Conservation (phyloP, 768 basidiomycete genomes). For the Chalciporus chontae region DNA sequence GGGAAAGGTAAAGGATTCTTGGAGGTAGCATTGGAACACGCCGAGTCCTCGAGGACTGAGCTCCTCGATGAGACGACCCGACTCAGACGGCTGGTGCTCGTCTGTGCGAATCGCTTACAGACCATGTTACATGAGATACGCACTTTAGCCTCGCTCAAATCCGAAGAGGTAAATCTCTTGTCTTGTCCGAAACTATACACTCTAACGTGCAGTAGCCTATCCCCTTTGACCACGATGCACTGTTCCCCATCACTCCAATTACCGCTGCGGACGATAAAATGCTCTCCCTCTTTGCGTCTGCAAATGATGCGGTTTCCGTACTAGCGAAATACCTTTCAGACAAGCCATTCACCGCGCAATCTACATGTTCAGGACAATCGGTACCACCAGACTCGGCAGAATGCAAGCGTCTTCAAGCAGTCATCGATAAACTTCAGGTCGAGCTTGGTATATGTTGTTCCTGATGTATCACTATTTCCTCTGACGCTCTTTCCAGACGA, state of each 20-base stretch:
- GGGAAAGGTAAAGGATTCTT: slow-evolving; percentile 53
- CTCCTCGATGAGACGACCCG: slow-evolving; percentile 63
- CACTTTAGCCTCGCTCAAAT: slow-evolving; percentile 34
- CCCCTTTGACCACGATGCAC: slow-evolving; percentile 41
- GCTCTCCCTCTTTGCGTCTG: slow-evolving; percentile 37
- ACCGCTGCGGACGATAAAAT: slow-evolving; percentile 49
- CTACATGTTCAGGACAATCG: slow-evolving; percentile 14
- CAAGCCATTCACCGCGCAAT: slow-evolving; percentile 6
- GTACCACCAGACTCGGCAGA: slow-evolving; percentile 37
- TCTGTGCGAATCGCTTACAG: slow-evolving; percentile 64
- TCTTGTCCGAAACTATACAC: not conserved
- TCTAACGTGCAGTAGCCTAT: slow-evolving; percentile 35
- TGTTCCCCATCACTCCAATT: slow-evolving; percentile 54
- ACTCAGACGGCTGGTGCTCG: slow-evolving; percentile 58
- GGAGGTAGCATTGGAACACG: slow-evolving; percentile 69
- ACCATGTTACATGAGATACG: slow-evolving; percentile 47
- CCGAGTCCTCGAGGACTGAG: slow-evolving; percentile 60
- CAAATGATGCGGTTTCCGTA: slow-evolving; percentile 36
- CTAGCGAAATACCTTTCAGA: slow-evolving; percentile 27
- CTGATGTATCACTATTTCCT: not conserved
- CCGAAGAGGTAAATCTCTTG: slow-evolving; percentile 44
- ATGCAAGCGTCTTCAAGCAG: slow-evolving; percentile 44
- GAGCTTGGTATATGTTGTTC: slow-evolving; percentile 55
- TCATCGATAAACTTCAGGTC: slow-evolving; percentile 47
- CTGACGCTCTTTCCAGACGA: slow-evolving; percentile 35